Evolutionary conservation across 768 basidiomycete genomes (phyloP).

Genomic region (Tulasnella sp.): DNA sequence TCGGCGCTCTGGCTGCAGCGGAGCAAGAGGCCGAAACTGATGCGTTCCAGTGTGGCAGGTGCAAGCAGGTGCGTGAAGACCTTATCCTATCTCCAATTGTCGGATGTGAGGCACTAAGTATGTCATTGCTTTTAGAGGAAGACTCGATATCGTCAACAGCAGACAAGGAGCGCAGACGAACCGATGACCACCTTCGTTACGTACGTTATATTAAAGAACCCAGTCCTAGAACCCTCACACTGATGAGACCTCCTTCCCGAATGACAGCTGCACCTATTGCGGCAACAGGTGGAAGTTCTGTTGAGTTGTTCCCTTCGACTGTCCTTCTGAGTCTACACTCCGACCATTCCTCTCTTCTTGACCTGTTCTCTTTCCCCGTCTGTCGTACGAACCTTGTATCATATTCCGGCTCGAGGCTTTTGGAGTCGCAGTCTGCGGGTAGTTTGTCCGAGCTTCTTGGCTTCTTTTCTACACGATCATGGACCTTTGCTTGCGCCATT

Average conservation of each 20-base stretch:
- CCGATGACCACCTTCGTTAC: constrained; percentile 60
- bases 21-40: constrained; percentile 92
- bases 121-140: constrained; percentile 43
- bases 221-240: too few relatives aligned
- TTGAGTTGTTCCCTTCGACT: constrained; percentile 27
- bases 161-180: constrained; percentile 95
- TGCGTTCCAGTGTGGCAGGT: constrained; percentile 92
- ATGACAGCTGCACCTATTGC: constrained; percentile 17
- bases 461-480: too few relatives aligned
- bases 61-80: constrained; percentile 63
- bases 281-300: constrained; percentile 51
- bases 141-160: constrained; percentile 88
- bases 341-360: too few relatives aligned
- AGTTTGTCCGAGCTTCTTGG: too few relatives aligned
- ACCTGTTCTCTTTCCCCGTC: too few relatives aligned
- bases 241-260: too few relatives aligned
- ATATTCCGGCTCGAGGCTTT: too few relatives aligned
- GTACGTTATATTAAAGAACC: too few relatives aligned
- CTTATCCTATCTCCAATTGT: neutral
- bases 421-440: too few relatives aligned
- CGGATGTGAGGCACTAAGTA: neutral
- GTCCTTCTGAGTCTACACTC: too few relatives aligned
- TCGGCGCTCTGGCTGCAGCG: constrained; percentile 80
- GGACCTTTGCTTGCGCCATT: too few relatives aligned
- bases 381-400: too few relatives aligned